A percentile compares a stretch with the other conserved stretches of the same genome.
Evolutionary conservation across 2,329 filamentous ascomycete genomes (phyloP).

Genomic region (Dissoconium aciculare): DNA sequence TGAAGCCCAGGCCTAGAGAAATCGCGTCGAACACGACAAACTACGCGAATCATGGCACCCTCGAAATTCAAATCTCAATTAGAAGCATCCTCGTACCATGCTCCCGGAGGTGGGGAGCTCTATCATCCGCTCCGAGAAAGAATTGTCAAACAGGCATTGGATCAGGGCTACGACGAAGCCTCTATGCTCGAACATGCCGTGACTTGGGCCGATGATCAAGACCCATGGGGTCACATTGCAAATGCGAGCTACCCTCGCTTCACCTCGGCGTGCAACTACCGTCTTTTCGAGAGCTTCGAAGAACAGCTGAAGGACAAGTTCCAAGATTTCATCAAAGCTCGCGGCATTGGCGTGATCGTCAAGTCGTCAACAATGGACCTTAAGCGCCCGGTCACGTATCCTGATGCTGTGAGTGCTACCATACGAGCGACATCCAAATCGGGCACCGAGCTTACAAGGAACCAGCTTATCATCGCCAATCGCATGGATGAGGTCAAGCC

Average conservation of each 20-base stretch:
- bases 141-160: background rate
- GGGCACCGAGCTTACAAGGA: background rate
- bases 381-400: background rate
- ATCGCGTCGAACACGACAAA: background rate
- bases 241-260: background rate
- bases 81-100: background rate
- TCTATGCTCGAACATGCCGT: slow-evolving; percentile 1
- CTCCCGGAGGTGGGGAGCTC: background rate
- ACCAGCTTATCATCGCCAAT: background rate
- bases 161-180: slow-evolving; percentile 1
- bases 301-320: slow-evolving; percentile 1
- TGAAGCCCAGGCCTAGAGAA: background rate
- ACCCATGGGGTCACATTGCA: background rate
- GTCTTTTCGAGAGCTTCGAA: slow-evolving; percentile 1
- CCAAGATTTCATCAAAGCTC: background rate
- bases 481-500: slow-evolving; percentile 1
- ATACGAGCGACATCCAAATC: background rate
- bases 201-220: slow-evolving; percentile 1
- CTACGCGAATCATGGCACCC: background rate
- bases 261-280: background rate
- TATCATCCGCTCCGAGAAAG: background rate
- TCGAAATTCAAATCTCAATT: background rate
- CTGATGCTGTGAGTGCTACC: slow-evolving; percentile 1
- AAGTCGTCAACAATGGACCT: background rate
- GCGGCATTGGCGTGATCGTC: slow-evolving; percentile 1